A percentile compares a stretch with the other conserved stretches of the same genome.
Conservation (phyloP, 2,329 filamentous ascomycete genomes). For the Hypoxylon sp. region DNA sequence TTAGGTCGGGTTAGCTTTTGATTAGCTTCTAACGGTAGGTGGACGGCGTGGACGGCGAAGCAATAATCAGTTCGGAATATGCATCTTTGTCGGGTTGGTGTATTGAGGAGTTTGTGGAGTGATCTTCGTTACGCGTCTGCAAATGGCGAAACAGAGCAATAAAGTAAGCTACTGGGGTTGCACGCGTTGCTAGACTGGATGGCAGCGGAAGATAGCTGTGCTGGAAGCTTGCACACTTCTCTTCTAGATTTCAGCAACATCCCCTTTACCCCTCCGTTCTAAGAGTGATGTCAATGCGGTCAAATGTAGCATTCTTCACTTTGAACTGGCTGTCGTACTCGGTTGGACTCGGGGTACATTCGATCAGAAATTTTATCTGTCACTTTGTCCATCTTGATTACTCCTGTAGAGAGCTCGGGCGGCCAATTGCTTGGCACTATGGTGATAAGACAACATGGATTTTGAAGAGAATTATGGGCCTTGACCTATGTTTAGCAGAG, state of each 20-base stretch:
- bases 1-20: slow-evolving; percentile 26
- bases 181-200: slow-evolving; percentile 22
- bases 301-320: slow-evolving; percentile 25
- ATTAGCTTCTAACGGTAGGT: slow-evolving; percentile 23
- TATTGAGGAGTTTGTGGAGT: slow-evolving; percentile 26
- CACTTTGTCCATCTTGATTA: slow-evolving; percentile 10
- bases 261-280: slow-evolving; percentile 14
- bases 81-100: slow-evolving; percentile 23
- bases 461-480: slow-evolving; percentile 33
- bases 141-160: slow-evolving; percentile 28
- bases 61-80: slow-evolving; percentile 17
- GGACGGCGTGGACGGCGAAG: slow-evolving; percentile 24
- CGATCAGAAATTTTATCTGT: slow-evolving; percentile 14
- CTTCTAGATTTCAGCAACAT: slow-evolving; percentile 13
- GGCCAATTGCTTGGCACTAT: slow-evolving; percentile 21
- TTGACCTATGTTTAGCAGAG: slow-evolving; percentile 39
- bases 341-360: slow-evolving; percentile 23
- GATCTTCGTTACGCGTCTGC: slow-evolving; percentile 14
- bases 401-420: slow-evolving; percentile 17
- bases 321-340: slow-evolving; percentile 18
- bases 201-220: slow-evolving; percentile 22
- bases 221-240: slow-evolving; percentile 16
- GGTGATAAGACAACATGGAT: slow-evolving; percentile 16
- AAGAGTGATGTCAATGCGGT: slow-evolving; percentile 27
- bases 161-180: slow-evolving; percentile 35